Conservation (phyloP, 768 basidiomycete species). For the Chalciporus chontae region DNA sequence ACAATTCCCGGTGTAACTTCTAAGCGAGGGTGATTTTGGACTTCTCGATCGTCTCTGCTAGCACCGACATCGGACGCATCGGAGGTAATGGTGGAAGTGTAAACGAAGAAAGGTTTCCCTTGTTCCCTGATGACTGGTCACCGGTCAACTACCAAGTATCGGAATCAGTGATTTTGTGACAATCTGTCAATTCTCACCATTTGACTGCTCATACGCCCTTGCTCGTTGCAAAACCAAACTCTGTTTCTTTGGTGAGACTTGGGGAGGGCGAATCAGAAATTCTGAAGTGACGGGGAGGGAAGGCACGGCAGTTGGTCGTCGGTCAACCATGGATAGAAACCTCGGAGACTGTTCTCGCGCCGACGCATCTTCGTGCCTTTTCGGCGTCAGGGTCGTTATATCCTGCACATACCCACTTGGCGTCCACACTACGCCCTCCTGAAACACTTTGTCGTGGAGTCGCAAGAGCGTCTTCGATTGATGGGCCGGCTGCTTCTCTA, state of each 20-base stretch:
- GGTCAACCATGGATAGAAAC: conserved; percentile 15
- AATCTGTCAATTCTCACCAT: conserved; percentile 13
- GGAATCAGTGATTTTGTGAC: background rate
- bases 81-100: conserved; percentile 37
- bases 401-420: conserved; percentile 27
- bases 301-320: conserved; percentile 5
- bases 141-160: background rate
- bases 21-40: conserved; percentile 8
- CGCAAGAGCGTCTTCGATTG: conserved; percentile 34
- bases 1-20: background rate
- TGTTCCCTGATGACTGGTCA: background rate
- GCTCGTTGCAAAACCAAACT: conserved; percentile 31
- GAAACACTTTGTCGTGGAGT: conserved; percentile 33
- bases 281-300: conserved; percentile 5
- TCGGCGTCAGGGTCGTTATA: conserved; percentile 4
- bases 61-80: conserved; percentile 24
- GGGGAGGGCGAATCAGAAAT: conserved; percentile 6
- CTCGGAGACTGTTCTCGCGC: conserved; percentile 1
- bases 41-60: conserved; percentile 12
- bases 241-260: conserved; percentile 12
- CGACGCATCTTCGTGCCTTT: background rate
- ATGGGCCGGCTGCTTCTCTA: conserved; percentile 8
- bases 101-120: conserved; percentile 28
- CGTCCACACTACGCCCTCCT: conserved; percentile 24
- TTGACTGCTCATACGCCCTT: conserved; percentile 26